Percentiles rank a stretch among this genome's conserved stretches.
phyloP scores from a whole-genome alignment of 106 monocot species.

The Chionographis japonica region DNA sequence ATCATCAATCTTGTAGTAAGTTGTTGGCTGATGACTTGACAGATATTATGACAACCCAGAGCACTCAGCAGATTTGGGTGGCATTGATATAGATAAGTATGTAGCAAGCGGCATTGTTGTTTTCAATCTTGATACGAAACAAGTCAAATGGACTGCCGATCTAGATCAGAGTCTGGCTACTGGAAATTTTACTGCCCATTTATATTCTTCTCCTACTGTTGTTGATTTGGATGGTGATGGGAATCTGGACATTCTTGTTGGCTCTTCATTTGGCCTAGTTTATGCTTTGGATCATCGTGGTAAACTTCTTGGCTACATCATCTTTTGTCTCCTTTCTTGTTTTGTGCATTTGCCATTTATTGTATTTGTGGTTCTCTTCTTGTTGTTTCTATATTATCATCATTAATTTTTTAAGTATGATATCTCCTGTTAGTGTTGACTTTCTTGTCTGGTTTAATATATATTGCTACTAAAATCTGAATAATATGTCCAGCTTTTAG shows the following conservation, averaged over 20 bases:
- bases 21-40: constrained; percentile 26
- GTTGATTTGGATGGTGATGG: constrained; percentile 98
- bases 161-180: constrained; percentile 78
- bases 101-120: constrained; percentile 87
- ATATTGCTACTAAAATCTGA: too few species aligned
- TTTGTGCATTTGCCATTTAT: not conserved
- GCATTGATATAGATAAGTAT: constrained; percentile 85
- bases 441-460: too few species aligned
- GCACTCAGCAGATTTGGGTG: constrained; percentile 70
- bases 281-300: constrained; percentile 94
- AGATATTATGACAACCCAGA: constrained; percentile 91
- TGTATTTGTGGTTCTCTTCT: too few species aligned
- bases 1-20: not conserved
- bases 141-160: constrained; percentile 90
- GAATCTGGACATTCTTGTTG: constrained; percentile 93
- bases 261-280: constrained; percentile 79
- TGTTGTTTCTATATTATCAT: not conserved
- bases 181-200: constrained; percentile 69
- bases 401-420: too few species aligned
- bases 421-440: too few species aligned
- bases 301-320: constrained; percentile 16
- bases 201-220: constrained; percentile 90
- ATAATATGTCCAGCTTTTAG: too few species aligned
- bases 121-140: constrained; percentile 92
- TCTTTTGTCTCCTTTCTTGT: constrained; percentile 1